Evolutionary conservation across 2,329 filamentous ascomycete genomes (phyloP), one percentile per base, ranked within the genome.

Genomic region (Cladophialophora exuberans): DNA sequence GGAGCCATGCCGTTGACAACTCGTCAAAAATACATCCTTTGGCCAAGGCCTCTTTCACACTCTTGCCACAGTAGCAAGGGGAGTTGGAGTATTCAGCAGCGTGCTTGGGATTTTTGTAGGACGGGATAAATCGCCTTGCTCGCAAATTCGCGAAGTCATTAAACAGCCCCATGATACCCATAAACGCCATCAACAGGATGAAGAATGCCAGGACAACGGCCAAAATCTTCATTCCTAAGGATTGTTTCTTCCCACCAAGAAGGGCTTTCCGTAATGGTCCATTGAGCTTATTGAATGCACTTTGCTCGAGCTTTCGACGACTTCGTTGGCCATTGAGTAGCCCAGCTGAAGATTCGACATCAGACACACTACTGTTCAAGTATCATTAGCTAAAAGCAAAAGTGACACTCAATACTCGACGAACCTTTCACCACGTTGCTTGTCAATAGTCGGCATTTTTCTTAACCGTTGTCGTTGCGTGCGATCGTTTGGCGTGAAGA

Each of bases 61-160:
- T 44, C 23, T 44, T 25, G 15, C 41, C 41, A 22, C 41, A 44
- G 25, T 44, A 44, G 41, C 41, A 44, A 6, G 41, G 41, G 23
- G 25, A 25, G 15, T 44, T 44, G 11, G 41, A 28, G 23, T 44
- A 44, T 44, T 44, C 41, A 17, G 41, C 41, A 1, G 41, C 41
- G 41, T 44, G 41, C 23, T 44, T 44, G 41, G 41, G 41, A 25
- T 44, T 44, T 22, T 44, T 25, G 41, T 44, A 44, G 3, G 41
- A 44, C 18, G 41, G 41, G 6, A 44, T 25, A 15, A 44, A 44
- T 44, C 41, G 41, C 18, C 28, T 15, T 22, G 28, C 41, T 1
- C 41, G 41, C 23, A 44, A 15, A 26, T 44, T 44, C 18, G 25
- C 41, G 11, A 44, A 15, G 1, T 11, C 6, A 25, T 44, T 44